Percentiles rank a stretch among this genome's conserved stretches.
phyloP scores from a whole-genome alignment of 2,329 filamentous ascomycete species.

The Hymenoscyphus repandus region DNA sequence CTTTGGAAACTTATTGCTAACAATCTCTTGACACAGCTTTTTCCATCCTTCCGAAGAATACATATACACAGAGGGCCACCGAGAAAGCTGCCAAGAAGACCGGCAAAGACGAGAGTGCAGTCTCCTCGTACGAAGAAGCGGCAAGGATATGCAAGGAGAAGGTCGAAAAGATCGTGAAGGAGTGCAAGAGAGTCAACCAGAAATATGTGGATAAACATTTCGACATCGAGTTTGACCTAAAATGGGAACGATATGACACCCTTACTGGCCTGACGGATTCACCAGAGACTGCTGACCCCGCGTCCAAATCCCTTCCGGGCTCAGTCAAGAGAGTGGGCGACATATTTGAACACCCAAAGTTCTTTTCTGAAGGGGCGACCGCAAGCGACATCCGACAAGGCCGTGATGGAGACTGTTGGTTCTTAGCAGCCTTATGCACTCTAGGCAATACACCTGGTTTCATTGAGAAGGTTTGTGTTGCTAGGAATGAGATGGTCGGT shows the following conservation, averaged over 20 bases:
- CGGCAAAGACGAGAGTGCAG: constrained; percentile 49
- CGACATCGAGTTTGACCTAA: constrained; percentile 73
- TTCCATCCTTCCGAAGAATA: constrained; percentile 64
- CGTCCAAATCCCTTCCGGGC: constrained; percentile 6
- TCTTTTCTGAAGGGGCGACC: constrained; percentile 67
- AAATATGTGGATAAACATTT: constrained; percentile 87
- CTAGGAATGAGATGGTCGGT: constrained; percentile 52
- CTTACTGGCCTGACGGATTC: constrained; percentile 37
- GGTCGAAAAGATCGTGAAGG: constrained; percentile 55
- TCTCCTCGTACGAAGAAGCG: constrained; percentile 69
- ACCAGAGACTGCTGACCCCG: not conserved
- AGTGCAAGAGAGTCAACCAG: constrained; percentile 72
- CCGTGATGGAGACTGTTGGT: constrained; percentile 76
- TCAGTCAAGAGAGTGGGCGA: constrained; percentile 60
- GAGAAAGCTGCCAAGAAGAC: constrained; percentile 49
- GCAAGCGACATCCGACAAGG: constrained; percentile 78
- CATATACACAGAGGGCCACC: constrained; percentile 56
- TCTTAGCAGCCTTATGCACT: constrained; percentile 74
- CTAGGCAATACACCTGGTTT: constrained; percentile 46
- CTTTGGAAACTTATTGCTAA: not conserved
- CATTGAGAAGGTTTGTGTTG: constrained; percentile 40
- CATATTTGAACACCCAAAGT: constrained; percentile 68
- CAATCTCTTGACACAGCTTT: constrained; percentile 42
- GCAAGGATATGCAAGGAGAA: constrained; percentile 61
- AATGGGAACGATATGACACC: constrained; percentile 49